Percentiles rank a stretch among this genome's conserved stretches.
Evolutionary conservation across 352 stramenopile genomes (phyloP).

Genomic region (Pythium scleroteichum): DNA sequence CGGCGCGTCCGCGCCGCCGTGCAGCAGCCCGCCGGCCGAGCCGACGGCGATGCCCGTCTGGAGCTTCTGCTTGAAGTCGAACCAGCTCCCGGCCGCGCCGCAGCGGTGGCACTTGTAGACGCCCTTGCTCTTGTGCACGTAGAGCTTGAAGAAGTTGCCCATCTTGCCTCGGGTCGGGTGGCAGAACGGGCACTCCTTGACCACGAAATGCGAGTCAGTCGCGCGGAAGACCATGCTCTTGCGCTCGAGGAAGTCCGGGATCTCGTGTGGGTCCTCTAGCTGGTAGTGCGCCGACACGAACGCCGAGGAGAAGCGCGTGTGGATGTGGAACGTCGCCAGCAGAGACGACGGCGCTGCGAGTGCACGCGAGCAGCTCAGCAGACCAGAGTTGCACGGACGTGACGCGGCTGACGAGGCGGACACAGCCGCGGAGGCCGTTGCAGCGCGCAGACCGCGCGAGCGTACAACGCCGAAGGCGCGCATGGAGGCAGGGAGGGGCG

Average conservation of each 20-base stretch:
- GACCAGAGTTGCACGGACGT: slow-evolving; percentile 7
- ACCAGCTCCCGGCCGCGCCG: slow-evolving; percentile 83
- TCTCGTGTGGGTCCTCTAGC: slow-evolving; percentile 60
- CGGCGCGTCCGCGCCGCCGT: slow-evolving; percentile 28
- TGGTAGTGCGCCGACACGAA: slow-evolving; percentile 87
- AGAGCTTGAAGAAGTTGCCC: slow-evolving; percentile 92
- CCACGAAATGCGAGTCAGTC: slow-evolving; percentile 77
- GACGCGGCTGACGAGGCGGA: not conserved
- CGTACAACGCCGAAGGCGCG: slow-evolving; percentile 25
- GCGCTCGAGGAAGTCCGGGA: slow-evolving; percentile 70
- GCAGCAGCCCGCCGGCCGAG: slow-evolving; percentile 39
- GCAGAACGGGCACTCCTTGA: slow-evolving; percentile 89
- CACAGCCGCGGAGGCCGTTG: not conserved
- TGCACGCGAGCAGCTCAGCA: slow-evolving; percentile 11
- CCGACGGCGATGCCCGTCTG: slow-evolving; percentile 55
- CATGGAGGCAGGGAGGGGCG: slow-evolving; percentile 9
- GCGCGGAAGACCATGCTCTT: slow-evolving; percentile 66
- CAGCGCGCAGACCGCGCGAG: slow-evolving; percentile 21
- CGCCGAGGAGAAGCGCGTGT: slow-evolving; percentile 14
- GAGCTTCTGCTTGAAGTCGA: slow-evolving; percentile 88
- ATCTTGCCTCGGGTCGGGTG: slow-evolving; percentile 73
- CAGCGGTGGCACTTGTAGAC: slow-evolving; percentile 92
- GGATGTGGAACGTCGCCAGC: not conserved
- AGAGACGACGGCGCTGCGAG: slow-evolving; percentile 13
- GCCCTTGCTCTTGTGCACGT: slow-evolving; percentile 85